A percentile compares a stretch with the other conserved stretches of the same genome.
phyloP scores from a whole-genome alignment of 139 green algal species.

The Coelastrella sp. region DNA sequence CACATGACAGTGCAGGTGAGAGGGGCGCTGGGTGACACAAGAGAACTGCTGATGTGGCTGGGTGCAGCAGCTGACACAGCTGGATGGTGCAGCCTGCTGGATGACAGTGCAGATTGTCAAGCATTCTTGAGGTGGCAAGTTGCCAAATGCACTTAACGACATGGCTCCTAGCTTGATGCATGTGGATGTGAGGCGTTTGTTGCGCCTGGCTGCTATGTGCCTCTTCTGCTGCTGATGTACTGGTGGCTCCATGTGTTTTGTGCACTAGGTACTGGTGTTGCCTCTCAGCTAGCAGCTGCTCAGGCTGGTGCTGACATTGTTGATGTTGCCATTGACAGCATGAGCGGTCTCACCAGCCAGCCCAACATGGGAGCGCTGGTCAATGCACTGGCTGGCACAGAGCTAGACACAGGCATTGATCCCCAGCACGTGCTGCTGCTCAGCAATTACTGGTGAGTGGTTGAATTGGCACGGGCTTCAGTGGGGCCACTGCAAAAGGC shows the following conservation, averaged over 20 bases:
- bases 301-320: constrained; percentile 92
- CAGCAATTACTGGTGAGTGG: constrained; percentile 78
- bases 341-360: constrained; percentile 84
- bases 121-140: too few relatives aligned
- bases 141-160: too few relatives aligned
- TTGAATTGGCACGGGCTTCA: too few relatives aligned
- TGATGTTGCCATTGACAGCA: constrained; percentile 87
- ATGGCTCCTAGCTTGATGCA: neutral
- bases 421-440: constrained; percentile 69
- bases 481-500: neutral
- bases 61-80: neutral
- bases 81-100: neutral
- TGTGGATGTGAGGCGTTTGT: neutral
- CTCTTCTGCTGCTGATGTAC: too few relatives aligned
- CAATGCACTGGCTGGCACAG: constrained; percentile 73
- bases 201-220: neutral
- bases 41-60: neutral
- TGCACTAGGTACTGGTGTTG: constrained; percentile 50
- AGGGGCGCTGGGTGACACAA: too few relatives aligned
- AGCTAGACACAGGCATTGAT: constrained; percentile 88
- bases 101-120: neutral
- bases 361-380: constrained; percentile 91
- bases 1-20: constrained; percentile 89
- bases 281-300: constrained; percentile 57
- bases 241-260: too few relatives aligned